A percentile compares a stretch with the other conserved stretches of the same genome.
Evolutionary conservation across 2,329 filamentous ascomycete genomes (phyloP).

Genomic region (Botrytis tulipae): DNA sequence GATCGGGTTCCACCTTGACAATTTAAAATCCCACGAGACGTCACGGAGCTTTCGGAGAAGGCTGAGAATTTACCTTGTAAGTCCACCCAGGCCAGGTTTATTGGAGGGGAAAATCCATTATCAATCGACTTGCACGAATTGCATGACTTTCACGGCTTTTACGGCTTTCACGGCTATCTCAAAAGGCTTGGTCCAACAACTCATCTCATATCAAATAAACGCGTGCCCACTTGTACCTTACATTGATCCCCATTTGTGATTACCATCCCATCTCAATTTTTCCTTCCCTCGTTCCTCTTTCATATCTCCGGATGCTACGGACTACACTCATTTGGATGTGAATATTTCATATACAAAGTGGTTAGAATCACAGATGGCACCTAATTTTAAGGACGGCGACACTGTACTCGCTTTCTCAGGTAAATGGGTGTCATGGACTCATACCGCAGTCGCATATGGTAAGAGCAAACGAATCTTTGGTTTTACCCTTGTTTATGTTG

Average conservation of each 20-base stretch:
- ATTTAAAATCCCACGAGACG: not conserved
- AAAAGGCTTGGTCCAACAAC: not conserved
- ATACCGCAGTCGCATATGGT: slow-evolving; percentile 83
- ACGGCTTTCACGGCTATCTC: slow-evolving; percentile 2
- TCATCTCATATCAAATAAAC: not conserved
- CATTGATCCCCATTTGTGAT: slow-evolving; percentile 9
- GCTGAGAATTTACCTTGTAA: slow-evolving; percentile 6
- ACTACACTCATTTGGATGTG: slow-evolving; percentile 36
- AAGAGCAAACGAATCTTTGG: slow-evolving; percentile 33
- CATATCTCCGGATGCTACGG: slow-evolving; percentile 32
- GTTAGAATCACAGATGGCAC: slow-evolving; percentile 41
- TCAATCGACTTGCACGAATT: not conserved
- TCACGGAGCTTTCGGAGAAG: slow-evolving; percentile 2
- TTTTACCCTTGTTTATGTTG: not conserved
- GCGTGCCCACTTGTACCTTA: slow-evolving; percentile 14
- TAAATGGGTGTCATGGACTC: slow-evolving; percentile 85
- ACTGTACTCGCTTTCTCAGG: slow-evolving; percentile 69
- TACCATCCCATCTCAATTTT: not conserved
- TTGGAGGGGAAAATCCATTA: not conserved
- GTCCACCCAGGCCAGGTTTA: not conserved
- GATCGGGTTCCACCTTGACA: not conserved
- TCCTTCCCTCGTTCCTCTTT: slow-evolving; percentile 8
- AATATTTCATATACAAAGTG: slow-evolving; percentile 24
- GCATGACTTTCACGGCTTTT: not conserved
- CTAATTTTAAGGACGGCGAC: slow-evolving; percentile 61